These are phyloP conservation scores for Chlorella sorokiniana DNA, from an alignment of 139 green algal genomes.

Conservation along the genomic window DNA sequence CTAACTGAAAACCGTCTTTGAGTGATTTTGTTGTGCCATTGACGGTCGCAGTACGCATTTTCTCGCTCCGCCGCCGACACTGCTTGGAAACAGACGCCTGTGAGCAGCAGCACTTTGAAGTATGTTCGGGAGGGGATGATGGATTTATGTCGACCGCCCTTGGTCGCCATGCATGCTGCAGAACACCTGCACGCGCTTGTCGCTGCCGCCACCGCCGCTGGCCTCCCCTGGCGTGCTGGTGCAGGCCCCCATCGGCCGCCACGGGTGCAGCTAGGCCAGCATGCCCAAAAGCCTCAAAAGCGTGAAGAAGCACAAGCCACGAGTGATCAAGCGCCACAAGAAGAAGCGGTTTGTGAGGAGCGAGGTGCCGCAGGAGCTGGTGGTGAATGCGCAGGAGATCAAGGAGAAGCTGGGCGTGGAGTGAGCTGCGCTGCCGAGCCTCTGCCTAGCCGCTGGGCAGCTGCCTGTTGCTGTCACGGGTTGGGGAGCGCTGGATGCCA, in stretches of 20 bases:
- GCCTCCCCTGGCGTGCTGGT: neutral
- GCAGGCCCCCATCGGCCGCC: neutral
- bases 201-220: too few species aligned
- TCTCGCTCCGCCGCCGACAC: too few species aligned
- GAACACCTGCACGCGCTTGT: neutral
- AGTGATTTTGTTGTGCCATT: too few species aligned
- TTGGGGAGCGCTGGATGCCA: neutral
- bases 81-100: neutral
- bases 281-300: conserved; percentile 43
- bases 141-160: neutral
- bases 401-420: conserved; percentile 36
- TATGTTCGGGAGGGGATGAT: neutral
- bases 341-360: conserved; percentile 36
- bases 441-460: neutral
- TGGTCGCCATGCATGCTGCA: neutral
- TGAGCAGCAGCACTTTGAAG: neutral
- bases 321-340: conserved; percentile 31
- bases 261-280: neutral
- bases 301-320: conserved; percentile 34
- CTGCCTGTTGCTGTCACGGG: too few species aligned
- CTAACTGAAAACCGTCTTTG: too few species aligned
- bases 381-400: neutral
- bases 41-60: too few species aligned
- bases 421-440: conserved; percentile 8
- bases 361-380: conserved; percentile 34